Evolutionary conservation across 2,329 filamentous ascomycete genomes (phyloP), one percentile per base, ranked within the genome.

Genomic region (Trichoderma gracile): DNA sequence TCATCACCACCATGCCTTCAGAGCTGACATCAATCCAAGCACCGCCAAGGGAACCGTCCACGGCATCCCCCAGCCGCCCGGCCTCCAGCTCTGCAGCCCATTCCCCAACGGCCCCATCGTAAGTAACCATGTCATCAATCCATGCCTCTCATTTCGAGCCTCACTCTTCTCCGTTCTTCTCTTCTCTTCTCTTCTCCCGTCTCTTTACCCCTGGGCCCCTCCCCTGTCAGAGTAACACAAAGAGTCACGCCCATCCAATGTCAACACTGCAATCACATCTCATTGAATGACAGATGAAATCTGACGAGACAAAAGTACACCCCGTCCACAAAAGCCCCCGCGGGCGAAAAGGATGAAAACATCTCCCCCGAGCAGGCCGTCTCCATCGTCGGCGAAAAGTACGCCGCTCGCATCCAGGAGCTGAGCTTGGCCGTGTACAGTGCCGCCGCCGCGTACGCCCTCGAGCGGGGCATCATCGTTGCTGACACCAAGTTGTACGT

Each of bases 271-370:
- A 19, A 21, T 47, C 45, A 19, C 17, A 47, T 47, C 42, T 45
- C 33, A 40, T 40, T 7, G 55, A 38, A 15, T 23, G 17, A 27
- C 21, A 27, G 10, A 9, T 23, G 17, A 38, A 27, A 59, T 21
- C 57, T 60, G 38, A 60, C 33, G 21, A n/a, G 25, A 17, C 5
- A 43, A 30, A 14, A 62, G 59, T 84, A 84, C 75, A 75, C 73
- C 27, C 93, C 93, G 0, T 91, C 86, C 70, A 96, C 93, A 14
- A 97, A 97, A 81, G 93, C 93, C 1, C 88, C 91, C 71, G 79
- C 84, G 38, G 93, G 93, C 27, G 80, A 87, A 69, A 89, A 95
- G 74, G 84, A 97, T 75, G 90, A 94, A 78, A 97, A 97, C 78
- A 96, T 97, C 70, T 85, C 86, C 64, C 89, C 88, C 0, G 87